Conservation (phyloP, 331 rosid species). For the Malus hybrid region DNA sequence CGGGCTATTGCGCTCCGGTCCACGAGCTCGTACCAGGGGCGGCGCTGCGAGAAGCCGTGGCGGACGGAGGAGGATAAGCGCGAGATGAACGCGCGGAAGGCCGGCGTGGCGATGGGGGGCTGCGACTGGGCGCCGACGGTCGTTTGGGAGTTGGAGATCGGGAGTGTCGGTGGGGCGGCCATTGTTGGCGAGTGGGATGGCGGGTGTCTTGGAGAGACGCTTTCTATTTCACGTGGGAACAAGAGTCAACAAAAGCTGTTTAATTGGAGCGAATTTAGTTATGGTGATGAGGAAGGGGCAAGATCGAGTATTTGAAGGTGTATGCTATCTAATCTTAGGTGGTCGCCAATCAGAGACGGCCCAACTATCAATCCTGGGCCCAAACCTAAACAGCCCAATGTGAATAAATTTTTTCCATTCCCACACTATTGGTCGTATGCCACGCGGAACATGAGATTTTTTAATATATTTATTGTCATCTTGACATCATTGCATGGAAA, state of each 20-base stretch:
- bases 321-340: not conserved
- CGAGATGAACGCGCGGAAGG: slow-evolving; percentile 49
- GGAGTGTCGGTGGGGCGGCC: slow-evolving; percentile 51
- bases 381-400: not conserved
- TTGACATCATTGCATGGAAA: too few species aligned
- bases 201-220: not conserved
- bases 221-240: not conserved
- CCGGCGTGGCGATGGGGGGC: slow-evolving; percentile 41
- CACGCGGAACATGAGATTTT: too few species aligned
- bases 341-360: not conserved
- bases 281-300: not conserved
- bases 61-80: slow-evolving; percentile 40
- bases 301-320: not conserved
- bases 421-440: too few species aligned
- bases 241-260: not conserved
- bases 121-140: slow-evolving; percentile 18
- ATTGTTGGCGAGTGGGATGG: slow-evolving; percentile 21
- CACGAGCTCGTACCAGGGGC: slow-evolving; percentile 42
- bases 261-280: slow-evolving; percentile 14
- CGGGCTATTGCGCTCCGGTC: slow-evolving; percentile 36
- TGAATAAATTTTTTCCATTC: too few species aligned
- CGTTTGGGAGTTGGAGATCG: slow-evolving; percentile 32
- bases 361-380: not conserved
- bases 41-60: slow-evolving; percentile 49
- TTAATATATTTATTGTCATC: too few species aligned